Evolutionary conservation across 768 basidiomycete species (phyloP).

Genomic region (Serendipita sp.): DNA sequence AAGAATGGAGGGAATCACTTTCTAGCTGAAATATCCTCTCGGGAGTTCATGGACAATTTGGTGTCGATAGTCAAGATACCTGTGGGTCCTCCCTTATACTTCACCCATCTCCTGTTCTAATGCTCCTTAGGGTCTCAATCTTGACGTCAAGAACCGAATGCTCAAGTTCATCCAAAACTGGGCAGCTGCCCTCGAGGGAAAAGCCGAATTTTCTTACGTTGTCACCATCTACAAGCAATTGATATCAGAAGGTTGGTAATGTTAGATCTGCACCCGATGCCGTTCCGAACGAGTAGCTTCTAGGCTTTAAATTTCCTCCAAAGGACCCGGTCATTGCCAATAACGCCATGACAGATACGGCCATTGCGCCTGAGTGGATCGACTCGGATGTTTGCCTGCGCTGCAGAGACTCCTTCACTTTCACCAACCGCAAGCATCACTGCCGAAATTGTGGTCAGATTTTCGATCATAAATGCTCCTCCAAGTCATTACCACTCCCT

Average conservation of each 20-base stretch:
- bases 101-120: neutral
- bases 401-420: conserved; percentile 78
- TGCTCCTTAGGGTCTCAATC: conserved; percentile 34
- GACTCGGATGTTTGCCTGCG: conserved; percentile 90
- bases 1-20: conserved; percentile 97
- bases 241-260: conserved; percentile 47
- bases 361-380: conserved; percentile 91
- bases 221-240: conserved; percentile 67
- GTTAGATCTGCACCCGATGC: neutral
- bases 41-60: conserved; percentile 89
- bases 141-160: conserved; percentile 69
- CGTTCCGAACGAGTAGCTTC: neutral
- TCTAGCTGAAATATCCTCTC: conserved; percentile 62
- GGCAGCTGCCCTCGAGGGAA: conserved; percentile 80
- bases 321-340: conserved; percentile 52
- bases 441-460: conserved; percentile 96
- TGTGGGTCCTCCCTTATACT: conserved; percentile 13
- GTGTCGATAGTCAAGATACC: conserved; percentile 75
- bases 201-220: conserved; percentile 53
- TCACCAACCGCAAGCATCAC: conserved; percentile 96
- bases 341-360: conserved; percentile 78
- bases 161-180: conserved; percentile 80
- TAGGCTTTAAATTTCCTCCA: conserved; percentile 76
- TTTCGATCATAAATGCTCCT: conserved; percentile 87
- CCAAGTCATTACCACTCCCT: conserved; percentile 67